phyloP scores from a whole-genome alignment of 2,329 filamentous ascomycete genomes.

The Aspergillus pseudoterreus region DNA sequence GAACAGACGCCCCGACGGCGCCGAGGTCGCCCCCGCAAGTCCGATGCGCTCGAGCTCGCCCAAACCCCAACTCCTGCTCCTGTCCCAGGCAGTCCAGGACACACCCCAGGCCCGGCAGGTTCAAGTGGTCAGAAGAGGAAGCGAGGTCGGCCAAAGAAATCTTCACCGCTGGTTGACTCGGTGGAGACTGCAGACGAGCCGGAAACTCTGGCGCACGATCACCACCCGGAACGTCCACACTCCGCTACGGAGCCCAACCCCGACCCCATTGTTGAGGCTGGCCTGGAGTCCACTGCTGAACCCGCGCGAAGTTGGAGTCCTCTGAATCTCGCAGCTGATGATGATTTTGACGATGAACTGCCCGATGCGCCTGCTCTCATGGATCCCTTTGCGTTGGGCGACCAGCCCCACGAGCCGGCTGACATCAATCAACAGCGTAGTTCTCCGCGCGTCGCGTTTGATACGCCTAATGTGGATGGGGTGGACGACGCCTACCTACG shows the following conservation, averaged over 20 bases:
- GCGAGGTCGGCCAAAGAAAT: conserved; percentile 37
- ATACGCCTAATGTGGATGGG: conserved; percentile 27
- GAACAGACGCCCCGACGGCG: conserved; percentile 38
- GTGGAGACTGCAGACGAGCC: conserved; percentile 10
- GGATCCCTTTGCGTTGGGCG: conserved; percentile 15
- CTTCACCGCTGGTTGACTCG: conserved; percentile 13
- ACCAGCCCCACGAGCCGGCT: conserved; percentile 10
- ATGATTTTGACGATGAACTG: conserved; percentile 18
- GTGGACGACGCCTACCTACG: conserved; percentile 25
- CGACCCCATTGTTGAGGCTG: background rate
- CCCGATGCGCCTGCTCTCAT: conserved; percentile 13
- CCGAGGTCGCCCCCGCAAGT: conserved; percentile 43
- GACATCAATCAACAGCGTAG: conserved; percentile 9
- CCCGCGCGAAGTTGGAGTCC: conserved; percentile 19
- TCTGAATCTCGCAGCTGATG: conserved; percentile 28
- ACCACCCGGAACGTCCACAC: background rate
- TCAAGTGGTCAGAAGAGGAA: conserved; percentile 30
- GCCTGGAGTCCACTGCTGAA: conserved; percentile 6
- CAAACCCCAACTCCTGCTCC: conserved; percentile 26
- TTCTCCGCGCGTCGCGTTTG: conserved; percentile 18
- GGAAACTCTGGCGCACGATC: background rate
- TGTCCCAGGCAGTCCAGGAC: conserved; percentile 26
- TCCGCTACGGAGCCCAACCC: background rate
- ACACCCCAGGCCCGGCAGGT: conserved; percentile 28
- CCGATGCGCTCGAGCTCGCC: conserved; percentile 28